A percentile compares a stretch with the other conserved stretches of the same genome.
Evolutionary conservation across 2,329 filamentous ascomycete genomes (phyloP).

Genomic region (Aureobasidium sp.): DNA sequence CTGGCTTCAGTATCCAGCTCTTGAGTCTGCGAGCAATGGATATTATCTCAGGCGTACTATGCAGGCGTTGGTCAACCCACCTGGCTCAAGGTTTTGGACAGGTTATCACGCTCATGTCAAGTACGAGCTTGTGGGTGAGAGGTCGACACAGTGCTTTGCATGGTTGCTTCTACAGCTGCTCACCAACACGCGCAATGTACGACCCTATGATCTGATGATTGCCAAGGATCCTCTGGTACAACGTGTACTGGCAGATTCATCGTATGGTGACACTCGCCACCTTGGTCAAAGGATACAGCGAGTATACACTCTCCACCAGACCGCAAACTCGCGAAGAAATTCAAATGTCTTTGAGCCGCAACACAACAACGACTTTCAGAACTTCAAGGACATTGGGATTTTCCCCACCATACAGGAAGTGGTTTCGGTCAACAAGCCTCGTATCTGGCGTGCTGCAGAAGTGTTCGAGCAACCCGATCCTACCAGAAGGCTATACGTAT

Average conservation of each 20-base stretch:
- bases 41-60: background rate
- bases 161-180: background rate
- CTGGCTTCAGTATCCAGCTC: background rate
- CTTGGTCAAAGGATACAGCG: background rate
- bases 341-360: background rate
- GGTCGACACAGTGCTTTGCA: background rate
- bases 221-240: background rate
- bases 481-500: background rate
- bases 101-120: background rate
- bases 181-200: background rate
- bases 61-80: background rate
- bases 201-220: background rate
- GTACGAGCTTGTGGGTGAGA: background rate
- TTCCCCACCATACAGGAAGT: background rate
- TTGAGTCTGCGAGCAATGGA: background rate
- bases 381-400: background rate
- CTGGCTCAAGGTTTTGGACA: background rate
- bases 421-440: background rate
- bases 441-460: background rate
- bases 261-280: background rate
- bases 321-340: background rate
- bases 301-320: background rate
- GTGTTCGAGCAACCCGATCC: background rate
- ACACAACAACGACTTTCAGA: conserved; percentile 1
- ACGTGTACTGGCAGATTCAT: background rate